Conservation (phyloP, 2,329 filamentous ascomycete genomes). For the Trichoderma brevicompactum region DNA sequence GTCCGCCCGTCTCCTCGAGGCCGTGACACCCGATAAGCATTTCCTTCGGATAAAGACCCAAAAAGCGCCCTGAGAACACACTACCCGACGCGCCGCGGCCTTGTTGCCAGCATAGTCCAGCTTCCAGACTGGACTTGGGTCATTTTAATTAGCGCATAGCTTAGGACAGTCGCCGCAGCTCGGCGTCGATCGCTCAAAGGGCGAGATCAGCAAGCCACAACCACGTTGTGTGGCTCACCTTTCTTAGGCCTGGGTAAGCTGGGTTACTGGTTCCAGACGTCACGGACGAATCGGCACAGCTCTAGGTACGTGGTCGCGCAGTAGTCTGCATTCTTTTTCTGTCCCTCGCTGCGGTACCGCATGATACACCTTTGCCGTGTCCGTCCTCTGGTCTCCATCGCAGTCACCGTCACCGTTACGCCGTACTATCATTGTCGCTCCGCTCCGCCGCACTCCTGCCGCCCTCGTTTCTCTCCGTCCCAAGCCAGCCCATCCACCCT, state of each 20-base stretch:
- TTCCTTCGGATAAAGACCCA: slow-evolving; percentile 24
- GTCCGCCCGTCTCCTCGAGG: slow-evolving; percentile 20
- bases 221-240: slow-evolving; percentile 28
- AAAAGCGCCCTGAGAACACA: slow-evolving; percentile 13
- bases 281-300: slow-evolving; percentile 28
- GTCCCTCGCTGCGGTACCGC: slow-evolving; percentile 21
- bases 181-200: slow-evolving; percentile 29
- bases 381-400: slow-evolving; percentile 9
- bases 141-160: slow-evolving; percentile 30
- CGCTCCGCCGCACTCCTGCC: slow-evolving; percentile 3
- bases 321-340: slow-evolving; percentile 24
- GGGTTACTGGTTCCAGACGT: slow-evolving; percentile 26
- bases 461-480: background rate
- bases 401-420: slow-evolving; percentile 26
- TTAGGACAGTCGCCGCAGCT: slow-evolving; percentile 28
- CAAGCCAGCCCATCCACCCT: background rate
- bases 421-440: slow-evolving; percentile 10
- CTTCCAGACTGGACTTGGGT: slow-evolving; percentile 20
- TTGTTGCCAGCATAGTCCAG: slow-evolving; percentile 23
- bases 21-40: slow-evolving; percentile 21
- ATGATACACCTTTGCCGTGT: slow-evolving; percentile 10
- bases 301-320: slow-evolving; percentile 29
- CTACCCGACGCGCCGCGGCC: slow-evolving; percentile 25
- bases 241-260: slow-evolving; percentile 7
- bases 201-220: slow-evolving; percentile 31